phyloP scores from a whole-genome alignment of 371 early-diverging fungal species.

The Lichtheimia corymbifera region DNA sequence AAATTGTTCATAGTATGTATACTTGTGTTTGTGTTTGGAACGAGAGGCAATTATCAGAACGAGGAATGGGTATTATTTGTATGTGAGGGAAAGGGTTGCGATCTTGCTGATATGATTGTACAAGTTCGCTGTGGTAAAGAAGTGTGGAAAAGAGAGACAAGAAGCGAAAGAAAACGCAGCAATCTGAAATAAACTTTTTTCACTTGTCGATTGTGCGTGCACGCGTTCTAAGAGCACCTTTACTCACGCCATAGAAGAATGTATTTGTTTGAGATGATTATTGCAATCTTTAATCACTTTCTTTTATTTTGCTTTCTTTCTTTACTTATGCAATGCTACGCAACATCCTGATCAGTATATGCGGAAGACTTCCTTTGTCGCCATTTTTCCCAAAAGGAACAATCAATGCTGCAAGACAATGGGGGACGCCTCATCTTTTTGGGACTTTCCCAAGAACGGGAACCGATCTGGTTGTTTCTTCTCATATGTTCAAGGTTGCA shows the following conservation, averaged over 20 bases:
- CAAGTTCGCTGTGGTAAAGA: neutral
- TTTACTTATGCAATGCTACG: too few species aligned
- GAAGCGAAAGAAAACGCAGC: neutral
- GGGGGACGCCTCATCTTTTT: neutral
- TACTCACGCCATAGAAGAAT: slow-evolving; percentile 4
- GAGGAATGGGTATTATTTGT: neutral
- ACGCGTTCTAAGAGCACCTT: neutral
- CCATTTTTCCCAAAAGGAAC: slow-evolving; percentile 1
- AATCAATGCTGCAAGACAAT: slow-evolving; percentile 6
- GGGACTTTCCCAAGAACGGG: slow-evolving; percentile 1
- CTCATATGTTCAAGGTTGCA: neutral
- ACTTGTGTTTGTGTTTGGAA: neutral
- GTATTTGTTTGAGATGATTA: neutral
- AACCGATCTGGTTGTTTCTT: slow-evolving; percentile 2
- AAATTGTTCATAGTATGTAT: neutral
- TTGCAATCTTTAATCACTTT: neutral
- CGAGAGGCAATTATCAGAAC: neutral
- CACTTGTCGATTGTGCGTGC: neutral
- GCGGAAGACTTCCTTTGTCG: neutral
- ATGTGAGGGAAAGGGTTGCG: neutral
- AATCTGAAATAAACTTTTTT: slow-evolving; percentile 4
- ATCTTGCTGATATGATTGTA: too few species aligned
- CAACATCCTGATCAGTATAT: too few species aligned
- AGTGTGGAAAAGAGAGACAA: slow-evolving; percentile 8
- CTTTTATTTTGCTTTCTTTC: neutral